Evolutionary conservation across 2,329 filamentous ascomycete species (phyloP), one percentile per base, ranked within the genome.

Genomic region (Hypoxylon sp.): DNA sequence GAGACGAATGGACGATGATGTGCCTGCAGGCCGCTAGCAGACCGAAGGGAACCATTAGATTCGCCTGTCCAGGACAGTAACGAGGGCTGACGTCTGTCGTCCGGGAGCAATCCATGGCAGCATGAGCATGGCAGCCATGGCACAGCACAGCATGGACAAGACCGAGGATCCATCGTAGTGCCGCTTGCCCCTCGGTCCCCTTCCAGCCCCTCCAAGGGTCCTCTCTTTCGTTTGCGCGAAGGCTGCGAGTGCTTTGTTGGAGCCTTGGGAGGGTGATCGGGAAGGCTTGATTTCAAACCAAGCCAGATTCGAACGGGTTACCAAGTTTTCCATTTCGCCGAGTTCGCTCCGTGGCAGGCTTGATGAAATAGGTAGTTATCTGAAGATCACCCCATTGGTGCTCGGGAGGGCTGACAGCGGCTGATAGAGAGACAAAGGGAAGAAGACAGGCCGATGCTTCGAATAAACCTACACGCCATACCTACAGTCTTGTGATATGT

Each of bases 11-110:
- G 50, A 54, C 54, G 51, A 58, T 60, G 53, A 65, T 53, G 60
- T 66, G 64, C 63, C 59, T 67, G 66, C 60, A 67, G 59, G 60
- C 60, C 45, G 46, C 60, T 60, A 57, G 48, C 55, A 63, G 55
- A 55, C 55, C 53, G 48, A 56, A 56, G 41, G 55, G 59, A 60
- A 57, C 48, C 37, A 48, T 46, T 37, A 59, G 47, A 55, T 59
- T 58, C 41, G 47, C 47, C 55, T 49, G 48, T 18, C 42, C 43
- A 29, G 56, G 49, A 35, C 46, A 29, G 35, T 29, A 46, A 50
- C 29, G 45, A 46, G 29, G 42, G 11, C 11, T n/a, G 26, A 47
- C 41, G 42, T 47, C 17, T 33, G 31, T 7, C 31, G 31, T 35
- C 18, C n/a, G 31, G 10, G 26, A 13, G 21, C 5, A 10, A 24